Evolutionary conservation across 1,284 basidiomycete species (phyloP), one percentile per base, ranked within the genome.

Genomic region (Nidula niveotomentosa): DNA sequence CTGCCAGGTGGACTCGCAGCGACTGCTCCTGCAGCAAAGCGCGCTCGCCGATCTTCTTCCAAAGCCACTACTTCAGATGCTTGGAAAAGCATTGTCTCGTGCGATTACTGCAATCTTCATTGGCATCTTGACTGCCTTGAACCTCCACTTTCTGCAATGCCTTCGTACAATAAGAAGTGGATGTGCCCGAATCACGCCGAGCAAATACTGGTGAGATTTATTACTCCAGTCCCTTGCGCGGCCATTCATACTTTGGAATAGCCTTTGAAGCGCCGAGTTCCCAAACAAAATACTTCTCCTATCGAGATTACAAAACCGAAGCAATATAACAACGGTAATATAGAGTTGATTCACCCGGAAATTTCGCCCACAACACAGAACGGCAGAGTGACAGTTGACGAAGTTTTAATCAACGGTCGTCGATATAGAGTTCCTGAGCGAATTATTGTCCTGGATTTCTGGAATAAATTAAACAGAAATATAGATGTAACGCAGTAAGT

Each of bases 111-210:
- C 74, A 81, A 83, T 55, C 80, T 96, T 54, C 92, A 96, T 70
- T 99, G 96, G 93, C 96, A 99, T 70, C 82, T 98, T 53, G 96
- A 99, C 69, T 99, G 96, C 67, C 77, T 99, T 36, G 88, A 92
- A 63, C 97, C 96, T 15, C 96, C 97, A 2, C 76, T 98, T 62
- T 79, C 89, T 17, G 81, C 80, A 47, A 89, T 98, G 84, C 97
- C 97, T 3, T 83, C 89, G 30, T 85, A 90, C 54, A 86, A 85
- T 60, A 89, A 89, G 75, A 97, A 96, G 72, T 99, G 97, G 96
- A 98, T 96, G 93, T 99, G 96, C 73, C 97, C 97, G 1, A 94
- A 95, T 65, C 96, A 99, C 69, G 87, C 88, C 33, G 93, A 96
- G 58, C 86, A 88, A 58, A 80, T 90, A 55, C 70, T 91, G 58